Conservation (phyloP, 129 eudicot genomes). For the Dittrichia graveolens region DNA sequence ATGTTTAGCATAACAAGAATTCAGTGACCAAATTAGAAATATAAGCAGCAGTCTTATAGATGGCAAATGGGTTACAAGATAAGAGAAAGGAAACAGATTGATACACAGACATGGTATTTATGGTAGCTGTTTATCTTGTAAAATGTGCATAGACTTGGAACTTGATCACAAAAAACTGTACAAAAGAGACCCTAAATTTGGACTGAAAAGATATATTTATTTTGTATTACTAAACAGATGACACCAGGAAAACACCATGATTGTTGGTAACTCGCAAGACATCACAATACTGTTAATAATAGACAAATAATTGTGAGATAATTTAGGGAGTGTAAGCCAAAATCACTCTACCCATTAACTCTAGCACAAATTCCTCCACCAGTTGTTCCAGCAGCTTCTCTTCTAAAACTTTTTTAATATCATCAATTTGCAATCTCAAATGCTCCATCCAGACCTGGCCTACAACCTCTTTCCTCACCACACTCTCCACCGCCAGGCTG, state of each 20-base stretch:
- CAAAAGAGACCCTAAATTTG: constrained; percentile 20
- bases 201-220: constrained; percentile 22
- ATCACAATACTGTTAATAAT: constrained; percentile 33
- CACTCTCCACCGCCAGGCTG: constrained; percentile 58
- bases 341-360: constrained; percentile 48
- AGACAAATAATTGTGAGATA: constrained; percentile 35
- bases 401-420: constrained; percentile 63
- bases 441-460: constrained; percentile 69
- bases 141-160: constrained; percentile 19
- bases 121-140: not conserved
- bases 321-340: constrained; percentile 18
- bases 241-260: constrained; percentile 34
- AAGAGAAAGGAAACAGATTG: not conserved
- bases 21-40: not conserved
- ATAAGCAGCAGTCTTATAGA: not conserved
- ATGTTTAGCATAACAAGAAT: no score
- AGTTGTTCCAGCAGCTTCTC: constrained; percentile 73
- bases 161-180: constrained; percentile 22
- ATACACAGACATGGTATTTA: not conserved
- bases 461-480: constrained; percentile 74
- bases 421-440: constrained; percentile 56
- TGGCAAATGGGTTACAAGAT: not conserved
- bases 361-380: constrained; percentile 65
- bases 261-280: constrained; percentile 30
- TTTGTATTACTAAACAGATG: constrained; percentile 33